Base-by-base conservation (phyloP, 768 basidiomycete species). In the Fomitopsis serialis region DNA sequence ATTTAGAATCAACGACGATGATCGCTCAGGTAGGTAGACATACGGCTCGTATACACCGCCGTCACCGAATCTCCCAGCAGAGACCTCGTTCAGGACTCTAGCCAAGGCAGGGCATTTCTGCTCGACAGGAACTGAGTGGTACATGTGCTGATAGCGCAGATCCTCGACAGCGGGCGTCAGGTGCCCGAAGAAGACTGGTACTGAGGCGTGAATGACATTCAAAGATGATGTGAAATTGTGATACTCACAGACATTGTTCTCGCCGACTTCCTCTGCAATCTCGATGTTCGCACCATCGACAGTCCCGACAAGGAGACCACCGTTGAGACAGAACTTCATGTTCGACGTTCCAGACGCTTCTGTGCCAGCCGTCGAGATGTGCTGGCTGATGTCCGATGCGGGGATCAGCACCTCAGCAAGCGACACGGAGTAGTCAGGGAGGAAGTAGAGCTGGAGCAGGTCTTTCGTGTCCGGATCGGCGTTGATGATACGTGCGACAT, bases 321-420 rank as follows among this genome's bases (percentile, higher is more conserved):
- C 96, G 61, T 93, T 94, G 48, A 96, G 66, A 61, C 89, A 89
- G 71, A 98, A 92, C 70, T 89, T 89, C 87, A 90, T 89, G 72
- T 89, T 91, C 7, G 84, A 88, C 37, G 87, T 88, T 32, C 85
- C 87, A 1, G 82, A 84, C 11, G 88, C 87, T 66, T 98, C 94
- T 2, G 96, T 98, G 35, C 96, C 96, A 2, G 96, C 97, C 13
- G 96, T 98, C 22, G 91, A 94, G 69, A 99, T 98, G 69, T 98
- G 96, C 66, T 97, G 92, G 56, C 84, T 87, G 73, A 98, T 89
- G 68, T 98, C 94, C 25, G 89, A 87, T 12, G 96, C 90, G n/a
- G 89, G 90, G 55, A 93, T 89, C 60, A 94, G 76, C 22, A 94
- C 73, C 65, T 92, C 90, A 1, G 90, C 88, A 44, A 89, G 69